Base-by-base conservation (phyloP, 768 basidiomycete genomes). In the Calocybe indica region DNA sequence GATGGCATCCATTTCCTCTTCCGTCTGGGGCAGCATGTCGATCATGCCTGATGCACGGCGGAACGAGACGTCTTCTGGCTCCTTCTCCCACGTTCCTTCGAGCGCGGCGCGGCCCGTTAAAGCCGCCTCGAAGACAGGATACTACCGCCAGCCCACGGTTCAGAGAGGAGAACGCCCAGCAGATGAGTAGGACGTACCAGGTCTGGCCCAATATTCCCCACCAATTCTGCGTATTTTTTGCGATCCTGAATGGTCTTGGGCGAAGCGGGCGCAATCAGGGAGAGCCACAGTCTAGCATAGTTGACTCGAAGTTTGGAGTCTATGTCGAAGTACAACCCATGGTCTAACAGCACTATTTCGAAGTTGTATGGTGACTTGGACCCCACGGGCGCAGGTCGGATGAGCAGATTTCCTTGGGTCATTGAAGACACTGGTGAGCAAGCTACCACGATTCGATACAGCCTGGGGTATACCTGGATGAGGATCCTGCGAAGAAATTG, bases 291-390 rank as follows among this genome's bases (percentile, higher is more conserved):
- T 69, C 85, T 82, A 72, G 84, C 76, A 58, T 91, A 91, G 62
- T 91, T 88, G 43, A 89, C 74, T 15, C 94, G 82, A 5, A 98
- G 69, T 37, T 83, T 73, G 13, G 80, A 68, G 47, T 91, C 84
- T 4, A 99, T 72, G 59, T 96, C 93, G 55, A 97, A 97, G 64
- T 97, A 95, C 12, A 92, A 70, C 4, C 91, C 95, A 55, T 97
- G 94, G 59, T 99, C 96, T 51, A 99, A 72, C 1, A 98, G 75
- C 22, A 91, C 93, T 43, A 97, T 88, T 60, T 99, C 96, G 56
- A 98, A 98, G 61, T 97, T 97, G 67, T 89, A 89, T 0, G 91
- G 89, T 7, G 90, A 92, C 48, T 70, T 76, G 1, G 90, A 87
- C 3, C 51, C 54, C 11, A 59, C 53, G 6, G 77, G 75, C 5